A percentile compares a stretch with the other conserved stretches of the same genome.
phyloP scores from a whole-genome alignment of 257 asterid species.

The Ligustrum vulgare region DNA sequence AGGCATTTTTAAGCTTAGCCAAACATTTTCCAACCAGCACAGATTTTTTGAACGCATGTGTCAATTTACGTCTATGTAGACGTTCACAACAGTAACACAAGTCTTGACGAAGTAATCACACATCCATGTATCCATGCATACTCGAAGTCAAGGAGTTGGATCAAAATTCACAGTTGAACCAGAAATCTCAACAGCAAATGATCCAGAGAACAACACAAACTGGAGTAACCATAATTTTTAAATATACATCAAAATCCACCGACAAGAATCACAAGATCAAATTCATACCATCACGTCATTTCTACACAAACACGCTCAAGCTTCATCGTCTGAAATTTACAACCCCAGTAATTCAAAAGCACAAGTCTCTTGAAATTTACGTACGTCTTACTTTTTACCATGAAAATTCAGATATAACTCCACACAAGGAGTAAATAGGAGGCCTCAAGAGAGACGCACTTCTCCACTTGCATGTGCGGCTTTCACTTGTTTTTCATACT shows the following conservation, averaged over 20 bases:
- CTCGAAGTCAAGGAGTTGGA: not conserved
- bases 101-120: not conserved
- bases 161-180: not conserved
- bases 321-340: slow-evolving; percentile 9
- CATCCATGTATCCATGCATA: not conserved
- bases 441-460: slow-evolving; percentile 45
- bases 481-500: slow-evolving; percentile 75
- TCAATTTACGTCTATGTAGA: not conserved
- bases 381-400: slow-evolving; percentile 8
- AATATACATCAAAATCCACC: not conserved
- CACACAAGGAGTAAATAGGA: not conserved
- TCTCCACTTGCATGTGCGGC: slow-evolving; percentile 79
- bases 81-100: too few species aligned
- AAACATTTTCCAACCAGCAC: not conserved
- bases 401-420: not conserved
- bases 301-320: slow-evolving; percentile 4
- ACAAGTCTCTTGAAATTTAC: slow-evolving; percentile 22
- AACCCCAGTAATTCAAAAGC: slow-evolving; percentile 12
- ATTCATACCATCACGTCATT: not conserved
- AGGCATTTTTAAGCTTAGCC: not conserved
- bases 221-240: not conserved
- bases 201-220: not conserved
- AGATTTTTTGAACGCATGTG: not conserved
- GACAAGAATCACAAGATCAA: not conserved
- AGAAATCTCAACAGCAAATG: not conserved